Evolutionary conservation across 805 yeast genomes (phyloP).

Genomic region (Brettanomyces custersianus): DNA sequence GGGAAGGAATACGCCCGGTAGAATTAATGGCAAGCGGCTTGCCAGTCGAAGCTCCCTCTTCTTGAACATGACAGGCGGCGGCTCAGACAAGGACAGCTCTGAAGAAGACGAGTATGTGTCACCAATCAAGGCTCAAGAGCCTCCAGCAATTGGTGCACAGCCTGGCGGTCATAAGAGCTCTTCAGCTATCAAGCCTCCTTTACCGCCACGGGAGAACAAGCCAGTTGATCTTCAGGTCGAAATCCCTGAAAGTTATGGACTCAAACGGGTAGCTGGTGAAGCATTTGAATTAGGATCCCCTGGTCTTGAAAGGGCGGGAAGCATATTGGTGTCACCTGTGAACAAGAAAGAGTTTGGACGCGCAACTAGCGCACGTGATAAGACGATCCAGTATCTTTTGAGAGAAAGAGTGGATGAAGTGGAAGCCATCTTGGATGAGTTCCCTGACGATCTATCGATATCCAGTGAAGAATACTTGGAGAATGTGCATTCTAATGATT

Average conservation of each 20-base stretch:
- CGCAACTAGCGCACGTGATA: background rate
- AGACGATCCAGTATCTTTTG: constrained; percentile 3
- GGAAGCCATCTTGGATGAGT: constrained; percentile 5
- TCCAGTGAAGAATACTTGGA: constrained; percentile 14
- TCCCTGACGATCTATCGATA: constrained; percentile 8
- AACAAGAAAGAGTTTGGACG: background rate
- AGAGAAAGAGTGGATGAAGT: constrained; percentile 10
- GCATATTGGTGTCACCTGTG: background rate
- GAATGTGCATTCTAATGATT: constrained; percentile 13
- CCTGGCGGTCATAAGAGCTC: too few species aligned
- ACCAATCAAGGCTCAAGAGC: too few species aligned
- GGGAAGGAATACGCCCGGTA: too few species aligned
- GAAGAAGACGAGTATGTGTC: too few species aligned
- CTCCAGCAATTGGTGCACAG: too few species aligned
- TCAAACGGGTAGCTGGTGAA: constrained; percentile 6
- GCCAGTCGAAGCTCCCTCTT: constrained; percentile 2
- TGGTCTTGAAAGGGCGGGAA: background rate
- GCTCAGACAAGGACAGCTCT: background rate
- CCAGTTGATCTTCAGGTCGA: background rate
- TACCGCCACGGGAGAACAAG: constrained; percentile 1
- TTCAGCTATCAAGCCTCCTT: too few species aligned
- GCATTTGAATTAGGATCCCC: constrained; percentile 6
- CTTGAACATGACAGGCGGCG: background rate
- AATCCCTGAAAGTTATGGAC: constrained; percentile 5
- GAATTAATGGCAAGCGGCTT: background rate